Conservation (phyloP, 1,284 basidiomycete species). For the Albatrellus sp. region DNA sequence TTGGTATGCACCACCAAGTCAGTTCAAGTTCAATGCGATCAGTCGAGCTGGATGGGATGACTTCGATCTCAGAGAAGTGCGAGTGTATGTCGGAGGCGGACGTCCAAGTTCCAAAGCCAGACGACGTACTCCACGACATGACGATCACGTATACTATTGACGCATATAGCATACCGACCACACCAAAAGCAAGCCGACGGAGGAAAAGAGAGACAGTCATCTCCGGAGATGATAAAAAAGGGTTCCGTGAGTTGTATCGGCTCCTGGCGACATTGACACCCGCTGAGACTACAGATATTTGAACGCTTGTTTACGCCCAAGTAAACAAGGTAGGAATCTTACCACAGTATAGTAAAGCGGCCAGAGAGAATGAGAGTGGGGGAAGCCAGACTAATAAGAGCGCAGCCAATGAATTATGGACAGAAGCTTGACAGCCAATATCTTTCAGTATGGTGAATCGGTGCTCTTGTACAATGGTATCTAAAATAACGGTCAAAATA, state of each 20-base stretch:
- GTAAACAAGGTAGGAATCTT: conserved; percentile 9
- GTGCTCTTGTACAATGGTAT: conserved; percentile 52
- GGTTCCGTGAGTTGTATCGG: conserved; percentile 19
- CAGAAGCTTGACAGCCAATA: conserved; percentile 51
- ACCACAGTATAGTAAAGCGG: conserved; percentile 31
- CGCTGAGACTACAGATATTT: conserved; percentile 7
- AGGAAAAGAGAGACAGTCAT: conserved; percentile 26
- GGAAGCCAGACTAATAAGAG: conserved; percentile 47
- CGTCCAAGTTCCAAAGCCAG: conserved; percentile 19
- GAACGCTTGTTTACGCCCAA: neutral
- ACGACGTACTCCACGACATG: conserved; percentile 20
- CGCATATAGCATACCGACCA: conserved; percentile 22
- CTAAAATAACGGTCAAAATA: conserved; percentile 22
- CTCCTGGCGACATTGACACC: conserved; percentile 20
- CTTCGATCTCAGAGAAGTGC: conserved; percentile 16
- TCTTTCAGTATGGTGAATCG: conserved; percentile 55
- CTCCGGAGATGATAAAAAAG: conserved; percentile 19
- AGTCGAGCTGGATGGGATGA: conserved; percentile 12
- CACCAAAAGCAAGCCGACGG: conserved; percentile 24
- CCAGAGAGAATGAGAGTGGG: conserved; percentile 33
- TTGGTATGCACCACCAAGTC: conserved; percentile 29
- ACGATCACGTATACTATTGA: conserved; percentile 26
- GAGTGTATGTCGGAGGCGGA: conserved; percentile 24
- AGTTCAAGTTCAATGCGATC: conserved; percentile 15
- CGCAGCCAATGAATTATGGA: conserved; percentile 37